phyloP scores from a whole-genome alignment of 305 asterid genomes.

The Plantago lanceolata region DNA sequence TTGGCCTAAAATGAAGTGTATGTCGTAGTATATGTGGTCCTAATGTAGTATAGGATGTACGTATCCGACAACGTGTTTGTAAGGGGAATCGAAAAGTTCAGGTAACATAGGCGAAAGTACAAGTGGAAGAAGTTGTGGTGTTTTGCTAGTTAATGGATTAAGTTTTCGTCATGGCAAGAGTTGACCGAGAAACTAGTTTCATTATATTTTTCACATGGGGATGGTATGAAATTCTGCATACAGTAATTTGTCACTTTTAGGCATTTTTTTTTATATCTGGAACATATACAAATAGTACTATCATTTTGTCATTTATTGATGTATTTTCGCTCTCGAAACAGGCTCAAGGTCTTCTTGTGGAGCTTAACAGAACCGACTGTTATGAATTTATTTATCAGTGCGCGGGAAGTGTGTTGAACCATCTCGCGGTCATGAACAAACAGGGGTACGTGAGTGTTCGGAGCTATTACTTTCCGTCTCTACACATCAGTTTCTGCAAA shows the following conservation, averaged over 20 bases:
- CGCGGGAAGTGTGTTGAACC: slow-evolving; percentile 38
- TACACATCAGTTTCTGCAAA: neutral
- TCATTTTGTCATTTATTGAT: slow-evolving; percentile 14
- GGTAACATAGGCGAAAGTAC: too few species aligned
- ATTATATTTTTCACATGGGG: neutral
- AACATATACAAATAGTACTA: neutral
- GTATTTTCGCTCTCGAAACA: slow-evolving; percentile 28
- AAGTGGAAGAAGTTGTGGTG: neutral
- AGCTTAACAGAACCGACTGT: slow-evolving; percentile 52
- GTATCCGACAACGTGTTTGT: too few species aligned
- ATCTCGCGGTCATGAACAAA: slow-evolving; percentile 56
- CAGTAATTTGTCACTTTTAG: neutral
- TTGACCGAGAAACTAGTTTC: neutral
- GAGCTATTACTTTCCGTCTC: neutral
- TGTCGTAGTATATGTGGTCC: too few species aligned
- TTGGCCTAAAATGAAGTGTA: neutral
- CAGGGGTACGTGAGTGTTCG: slow-evolving; percentile 40
- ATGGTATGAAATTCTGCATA: too few species aligned
- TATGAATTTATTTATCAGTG: slow-evolving; percentile 59
- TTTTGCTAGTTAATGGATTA: too few species aligned
- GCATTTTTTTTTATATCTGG: neutral
- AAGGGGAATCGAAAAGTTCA: too few species aligned
- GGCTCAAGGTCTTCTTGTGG: slow-evolving; percentile 69
- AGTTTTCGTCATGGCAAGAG: too few species aligned
- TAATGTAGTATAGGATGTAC: too few species aligned